phyloP scores from a whole-genome alignment of 2,329 filamentous ascomycete species.

The Pestalotiopsis fici region DNA sequence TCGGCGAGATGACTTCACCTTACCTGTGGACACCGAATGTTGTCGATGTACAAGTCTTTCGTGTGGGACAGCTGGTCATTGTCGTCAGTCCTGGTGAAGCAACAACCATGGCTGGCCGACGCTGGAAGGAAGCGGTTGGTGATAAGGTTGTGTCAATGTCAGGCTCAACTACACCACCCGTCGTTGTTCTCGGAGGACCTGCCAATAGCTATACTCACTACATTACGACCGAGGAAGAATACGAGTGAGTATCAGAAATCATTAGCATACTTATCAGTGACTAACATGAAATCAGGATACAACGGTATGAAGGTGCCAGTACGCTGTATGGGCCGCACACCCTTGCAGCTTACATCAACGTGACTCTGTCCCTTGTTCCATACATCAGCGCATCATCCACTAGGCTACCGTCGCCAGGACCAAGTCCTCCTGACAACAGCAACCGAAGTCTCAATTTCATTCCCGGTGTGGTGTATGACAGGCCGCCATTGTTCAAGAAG shows the following conservation, averaged over 20 bases:
- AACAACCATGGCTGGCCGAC: constrained; percentile 87
- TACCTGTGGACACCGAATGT: constrained; percentile 92
- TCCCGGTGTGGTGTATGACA: constrained; percentile 74
- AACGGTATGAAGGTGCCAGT: constrained; percentile 88
- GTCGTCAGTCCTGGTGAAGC: constrained; percentile 86
- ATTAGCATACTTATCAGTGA: background rate
- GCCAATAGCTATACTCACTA: constrained; percentile 91
- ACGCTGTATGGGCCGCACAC: constrained; percentile 86
- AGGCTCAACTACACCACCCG: constrained; percentile 44
- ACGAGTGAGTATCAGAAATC: constrained; percentile 39
- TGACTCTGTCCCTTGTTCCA: constrained; percentile 69
- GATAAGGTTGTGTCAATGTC: constrained; percentile 49
- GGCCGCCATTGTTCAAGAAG: constrained; percentile 59
- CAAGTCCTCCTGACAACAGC: constrained; percentile 75
- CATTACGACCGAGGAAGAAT: constrained; percentile 79
- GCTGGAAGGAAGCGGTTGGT: constrained; percentile 76
- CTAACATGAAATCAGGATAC: constrained; percentile 46
- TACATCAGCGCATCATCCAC: constrained; percentile 57
- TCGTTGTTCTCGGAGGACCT: constrained; percentile 86
- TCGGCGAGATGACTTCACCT: constrained; percentile 75
- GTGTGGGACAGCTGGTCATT: constrained; percentile 82
- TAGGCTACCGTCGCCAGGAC: constrained; percentile 44
- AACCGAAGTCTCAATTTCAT: constrained; percentile 78
- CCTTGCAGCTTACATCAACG: constrained; percentile 82
- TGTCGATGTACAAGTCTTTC: constrained; percentile 83